Evolutionary conservation across 345 rosid species (phyloP).

Genomic region (Psidium guajava): DNA sequence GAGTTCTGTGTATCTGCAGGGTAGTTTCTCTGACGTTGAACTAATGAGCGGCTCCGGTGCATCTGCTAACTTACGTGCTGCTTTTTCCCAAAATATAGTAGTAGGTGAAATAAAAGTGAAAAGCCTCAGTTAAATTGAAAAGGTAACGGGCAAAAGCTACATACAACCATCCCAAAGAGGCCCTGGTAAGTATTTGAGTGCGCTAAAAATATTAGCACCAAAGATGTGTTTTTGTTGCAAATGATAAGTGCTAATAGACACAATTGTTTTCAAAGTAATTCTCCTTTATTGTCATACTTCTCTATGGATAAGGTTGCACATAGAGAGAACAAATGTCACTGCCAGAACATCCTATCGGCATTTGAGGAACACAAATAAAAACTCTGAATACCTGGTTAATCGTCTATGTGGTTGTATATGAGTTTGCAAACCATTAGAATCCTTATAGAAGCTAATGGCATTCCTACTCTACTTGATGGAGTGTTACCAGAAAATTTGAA

Average conservation of each 20-base stretch:
- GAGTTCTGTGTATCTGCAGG: slow-evolving; percentile 10
- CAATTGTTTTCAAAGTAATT: not conserved
- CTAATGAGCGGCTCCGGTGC: slow-evolving; percentile 43
- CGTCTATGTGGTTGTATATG: not conserved
- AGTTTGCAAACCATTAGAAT: not conserved
- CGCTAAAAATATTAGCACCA: not conserved
- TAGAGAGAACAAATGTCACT: not conserved
- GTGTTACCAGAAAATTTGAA: too few species aligned
- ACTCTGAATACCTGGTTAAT: not conserved
- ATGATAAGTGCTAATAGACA: not conserved
- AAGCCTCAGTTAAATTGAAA: not conserved
- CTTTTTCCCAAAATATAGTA: slow-evolving; percentile 5
- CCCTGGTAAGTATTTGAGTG: not conserved
- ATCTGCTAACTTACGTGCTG: slow-evolving; percentile 44
- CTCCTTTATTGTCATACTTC: not conserved
- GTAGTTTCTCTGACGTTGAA: not conserved
- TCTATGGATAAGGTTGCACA: not conserved
- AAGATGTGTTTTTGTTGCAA: not conserved
- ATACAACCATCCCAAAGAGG: not conserved
- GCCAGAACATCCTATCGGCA: not conserved
- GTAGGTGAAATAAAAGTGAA: not conserved
- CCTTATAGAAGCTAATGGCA: too few species aligned
- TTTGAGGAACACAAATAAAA: not conserved
- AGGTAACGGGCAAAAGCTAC: not conserved
- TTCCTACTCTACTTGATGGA: too few species aligned